phyloP scores from a whole-genome alignment of 2,329 filamentous ascomycete genomes.

The Colletotrichum australisinense region DNA sequence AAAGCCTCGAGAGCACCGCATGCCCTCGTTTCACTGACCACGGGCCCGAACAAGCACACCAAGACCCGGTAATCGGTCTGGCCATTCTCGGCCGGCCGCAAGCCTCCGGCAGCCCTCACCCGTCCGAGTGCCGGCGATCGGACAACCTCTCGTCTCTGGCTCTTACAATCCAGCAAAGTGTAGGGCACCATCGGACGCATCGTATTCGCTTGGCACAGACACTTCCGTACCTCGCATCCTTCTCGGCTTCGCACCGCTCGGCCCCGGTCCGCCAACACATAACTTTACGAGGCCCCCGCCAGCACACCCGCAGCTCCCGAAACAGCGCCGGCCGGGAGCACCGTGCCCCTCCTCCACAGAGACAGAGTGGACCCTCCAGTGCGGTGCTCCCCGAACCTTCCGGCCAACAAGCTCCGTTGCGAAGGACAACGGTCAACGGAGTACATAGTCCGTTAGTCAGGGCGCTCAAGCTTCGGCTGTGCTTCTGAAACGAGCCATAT shows the following conservation, averaged over 20 bases:
- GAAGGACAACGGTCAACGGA: slow-evolving; percentile 1
- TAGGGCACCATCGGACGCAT: not conserved
- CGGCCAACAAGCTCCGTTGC: not conserved
- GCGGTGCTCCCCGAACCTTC: not conserved
- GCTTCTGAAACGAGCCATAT: slow-evolving; percentile 19
- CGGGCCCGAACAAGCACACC: not conserved
- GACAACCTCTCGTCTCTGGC: slow-evolving; percentile 3
- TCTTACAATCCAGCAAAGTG: not conserved
- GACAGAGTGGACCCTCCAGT: not conserved
- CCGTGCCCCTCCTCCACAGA: not conserved
- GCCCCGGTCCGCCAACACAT: not conserved
- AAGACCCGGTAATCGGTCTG: not conserved
- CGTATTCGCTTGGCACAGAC: not conserved
- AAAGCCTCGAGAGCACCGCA: not conserved
- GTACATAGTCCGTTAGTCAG: not conserved
- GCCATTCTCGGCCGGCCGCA: not conserved
- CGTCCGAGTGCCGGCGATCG: not conserved
- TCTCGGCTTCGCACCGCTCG: slow-evolving; percentile 4
- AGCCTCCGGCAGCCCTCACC: not conserved
- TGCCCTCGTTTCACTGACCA: not conserved
- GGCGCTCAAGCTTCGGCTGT: slow-evolving; percentile 24
- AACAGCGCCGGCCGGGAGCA: not conserved
- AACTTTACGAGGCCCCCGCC: not conserved
- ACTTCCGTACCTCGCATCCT: not conserved
- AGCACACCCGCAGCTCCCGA: not conserved